Base-by-base conservation (phyloP, 176 grass and related monocot genomes). In the Tillandsia leiboldiana region DNA sequence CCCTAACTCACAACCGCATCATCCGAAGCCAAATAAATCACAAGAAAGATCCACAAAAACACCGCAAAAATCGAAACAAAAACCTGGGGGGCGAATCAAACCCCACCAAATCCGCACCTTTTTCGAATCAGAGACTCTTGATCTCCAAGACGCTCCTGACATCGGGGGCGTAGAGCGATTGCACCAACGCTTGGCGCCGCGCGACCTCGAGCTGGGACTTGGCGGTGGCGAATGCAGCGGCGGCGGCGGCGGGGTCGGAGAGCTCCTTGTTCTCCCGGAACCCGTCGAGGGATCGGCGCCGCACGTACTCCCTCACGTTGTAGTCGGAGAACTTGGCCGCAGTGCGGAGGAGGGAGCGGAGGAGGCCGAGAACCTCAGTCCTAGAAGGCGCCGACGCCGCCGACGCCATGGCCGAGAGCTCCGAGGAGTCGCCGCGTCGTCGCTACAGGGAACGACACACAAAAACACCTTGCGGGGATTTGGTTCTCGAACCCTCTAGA, bases 291-390 rank as follows among this genome's bases (percentile, higher is more conserved):
- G 82, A 81, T 11, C 93, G 77, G 53, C 86, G 69, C 20, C 72
- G 76, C 26, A 83, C 76, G 79, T 97, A 90, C 77, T 92, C 93
- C 52, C 89, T 76, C 20, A 97, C 66, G 86, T 97, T 97, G 89
- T 97, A 97, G 80, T 92, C 86, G 10, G 79, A 76, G 73, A 97
- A 97, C 79, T 85, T 76, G 17, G 58, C 71, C 1, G 79, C 77
- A 2, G 89, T 85, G 68, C 89, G 86, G 67, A 90, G 73, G 27
- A 97, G 52, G 7, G 89, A 83, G 8, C 93, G 81, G 73, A 92
- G 86, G 33, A 97, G 74, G 12, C 83, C 71, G 28, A 97, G 15
- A 64, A 85, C 84, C 73, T 87, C 86, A 9, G 71, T 56, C 13
- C 80, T 86, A 13, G 75, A 49, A 51, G 87, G 87, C 17, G 75